Evolutionary conservation across 2,329 filamentous ascomycete genomes (phyloP).

Genomic region (Westerdykella aurantiaca): DNA sequence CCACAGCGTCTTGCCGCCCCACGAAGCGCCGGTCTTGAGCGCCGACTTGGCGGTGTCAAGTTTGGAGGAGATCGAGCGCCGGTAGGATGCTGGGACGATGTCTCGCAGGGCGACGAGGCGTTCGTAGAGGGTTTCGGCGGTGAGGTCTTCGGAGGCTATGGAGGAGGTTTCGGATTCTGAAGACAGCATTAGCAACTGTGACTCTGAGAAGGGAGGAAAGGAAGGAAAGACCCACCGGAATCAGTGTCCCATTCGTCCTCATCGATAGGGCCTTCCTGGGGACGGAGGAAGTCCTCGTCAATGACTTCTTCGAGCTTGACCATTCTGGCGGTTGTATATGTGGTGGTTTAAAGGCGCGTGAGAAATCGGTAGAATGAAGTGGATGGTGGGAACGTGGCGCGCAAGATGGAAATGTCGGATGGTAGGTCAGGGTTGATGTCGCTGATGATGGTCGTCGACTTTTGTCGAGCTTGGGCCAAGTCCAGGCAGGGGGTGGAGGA

Average conservation of each 20-base stretch:
- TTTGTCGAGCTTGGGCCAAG: not conserved
- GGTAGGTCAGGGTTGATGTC: not conserved
- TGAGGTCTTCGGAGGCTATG: conserved; percentile 44
- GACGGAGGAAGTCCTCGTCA: conserved; percentile 84
- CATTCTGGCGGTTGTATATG: conserved; percentile 54
- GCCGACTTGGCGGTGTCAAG: conserved; percentile 50
- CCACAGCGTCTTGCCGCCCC: conserved; percentile 85
- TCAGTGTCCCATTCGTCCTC: conserved; percentile 89
- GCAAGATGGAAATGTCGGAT: not conserved
- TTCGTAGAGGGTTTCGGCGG: conserved; percentile 40
- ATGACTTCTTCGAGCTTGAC: conserved; percentile 95
- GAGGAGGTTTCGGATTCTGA: conserved; percentile 74
- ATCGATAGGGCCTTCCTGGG: conserved; percentile 57
- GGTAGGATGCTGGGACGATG: conserved; percentile 42
- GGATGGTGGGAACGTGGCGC: not conserved
- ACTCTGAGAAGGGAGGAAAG: not conserved
- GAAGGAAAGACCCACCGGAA: conserved; percentile 60
- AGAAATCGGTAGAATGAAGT: not conserved
- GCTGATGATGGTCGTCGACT: not conserved
- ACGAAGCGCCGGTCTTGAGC: conserved; percentile 56
- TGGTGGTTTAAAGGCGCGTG: not conserved
- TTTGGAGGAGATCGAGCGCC: conserved; percentile 38
- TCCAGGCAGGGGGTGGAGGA: not conserved
- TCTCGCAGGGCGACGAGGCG: conserved; percentile 42
- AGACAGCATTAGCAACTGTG: conserved; percentile 32